These are phyloP conservation scores for Ustilago cynodontis DNA, from an alignment of 1,284 basidiomycete genomes.

Conservation along the genomic window DNA sequence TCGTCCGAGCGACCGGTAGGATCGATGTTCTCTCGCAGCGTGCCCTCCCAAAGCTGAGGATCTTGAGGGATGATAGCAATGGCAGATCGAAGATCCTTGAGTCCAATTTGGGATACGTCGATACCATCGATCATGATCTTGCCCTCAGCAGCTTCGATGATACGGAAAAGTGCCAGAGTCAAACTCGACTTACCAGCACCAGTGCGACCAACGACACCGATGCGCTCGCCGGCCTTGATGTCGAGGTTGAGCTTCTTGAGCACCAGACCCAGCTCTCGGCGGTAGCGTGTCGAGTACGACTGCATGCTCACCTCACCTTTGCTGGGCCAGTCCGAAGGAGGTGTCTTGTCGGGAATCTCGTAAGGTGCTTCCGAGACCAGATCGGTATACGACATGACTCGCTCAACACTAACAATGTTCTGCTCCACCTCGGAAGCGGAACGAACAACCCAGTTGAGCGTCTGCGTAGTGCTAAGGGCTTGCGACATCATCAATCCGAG, in stretches of 20 bases:
- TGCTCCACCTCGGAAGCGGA: conserved; percentile 91
- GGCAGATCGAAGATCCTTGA: conserved; percentile 76
- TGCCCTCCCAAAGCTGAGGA: conserved; percentile 86
- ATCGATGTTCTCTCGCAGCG: conserved; percentile 85
- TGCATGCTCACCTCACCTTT: conserved; percentile 82
- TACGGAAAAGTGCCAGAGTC: conserved; percentile 72
- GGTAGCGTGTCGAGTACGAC: conserved; percentile 85
- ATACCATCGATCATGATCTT: conserved; percentile 85
- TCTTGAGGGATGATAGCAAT: conserved; percentile 87
- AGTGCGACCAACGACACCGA: conserved; percentile 79
- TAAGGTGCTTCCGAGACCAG: conserved; percentile 82
- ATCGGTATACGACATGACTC: conserved; percentile 77
- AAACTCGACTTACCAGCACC: conserved; percentile 93
- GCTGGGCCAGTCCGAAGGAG: conserved; percentile 78
- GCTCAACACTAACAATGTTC: conserved; percentile 83
- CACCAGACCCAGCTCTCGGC: conserved; percentile 82
- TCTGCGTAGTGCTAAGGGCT: conserved; percentile 76
- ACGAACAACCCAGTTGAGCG: conserved; percentile 82
- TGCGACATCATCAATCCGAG: conserved; percentile 87
- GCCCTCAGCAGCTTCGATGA: conserved; percentile 79
- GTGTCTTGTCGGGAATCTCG: conserved; percentile 47
- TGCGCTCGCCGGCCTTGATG: conserved; percentile 79
- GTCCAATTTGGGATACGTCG: conserved; percentile 84
- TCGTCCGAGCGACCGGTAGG: conserved; percentile 79
- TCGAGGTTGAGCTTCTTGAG: conserved; percentile 80